Conservation (phyloP, 2,329 filamentous ascomycete species). For the Diaporthe vaccinii region DNA sequence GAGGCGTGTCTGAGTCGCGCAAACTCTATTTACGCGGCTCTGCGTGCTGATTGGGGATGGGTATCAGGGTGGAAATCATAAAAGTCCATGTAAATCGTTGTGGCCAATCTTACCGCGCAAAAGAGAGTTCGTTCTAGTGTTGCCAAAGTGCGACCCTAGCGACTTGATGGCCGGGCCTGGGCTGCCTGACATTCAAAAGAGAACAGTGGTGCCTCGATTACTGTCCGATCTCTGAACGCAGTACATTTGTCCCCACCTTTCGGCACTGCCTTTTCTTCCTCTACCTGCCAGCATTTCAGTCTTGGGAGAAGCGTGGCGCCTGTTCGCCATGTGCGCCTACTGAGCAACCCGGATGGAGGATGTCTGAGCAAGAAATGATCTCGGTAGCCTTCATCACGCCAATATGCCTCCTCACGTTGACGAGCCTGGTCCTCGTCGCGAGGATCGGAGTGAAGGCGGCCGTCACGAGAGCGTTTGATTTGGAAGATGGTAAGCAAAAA, state of each 20-base stretch:
- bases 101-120: background rate
- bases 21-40: constrained; percentile 8
- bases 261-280: background rate
- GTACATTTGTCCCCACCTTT: background rate
- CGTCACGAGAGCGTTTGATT: constrained; percentile 23
- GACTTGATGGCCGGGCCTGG: background rate
- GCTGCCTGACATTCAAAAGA: constrained; percentile 25
- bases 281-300: background rate
- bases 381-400: constrained; percentile 27
- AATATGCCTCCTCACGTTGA: constrained; percentile 28
- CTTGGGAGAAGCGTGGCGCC: background rate
- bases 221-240: background rate
- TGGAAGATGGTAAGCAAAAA: constrained; percentile 26
- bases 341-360: constrained; percentile 1
- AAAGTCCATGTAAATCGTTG: constrained; percentile 7
- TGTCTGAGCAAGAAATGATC: constrained; percentile 16
- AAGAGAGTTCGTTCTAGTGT: constrained; percentile 16
- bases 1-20: constrained; percentile 26
- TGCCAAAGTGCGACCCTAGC: background rate
- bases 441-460: constrained; percentile 14
- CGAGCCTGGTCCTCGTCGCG: constrained; percentile 24
- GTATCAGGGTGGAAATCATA: background rate
- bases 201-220: background rate
- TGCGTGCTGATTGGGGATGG: constrained; percentile 24
- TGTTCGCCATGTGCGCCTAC: background rate